Evolutionary conservation across 768 basidiomycete species (phyloP), one percentile per base, ranked within the genome.

Genomic region (Amanita jacksonii): DNA sequence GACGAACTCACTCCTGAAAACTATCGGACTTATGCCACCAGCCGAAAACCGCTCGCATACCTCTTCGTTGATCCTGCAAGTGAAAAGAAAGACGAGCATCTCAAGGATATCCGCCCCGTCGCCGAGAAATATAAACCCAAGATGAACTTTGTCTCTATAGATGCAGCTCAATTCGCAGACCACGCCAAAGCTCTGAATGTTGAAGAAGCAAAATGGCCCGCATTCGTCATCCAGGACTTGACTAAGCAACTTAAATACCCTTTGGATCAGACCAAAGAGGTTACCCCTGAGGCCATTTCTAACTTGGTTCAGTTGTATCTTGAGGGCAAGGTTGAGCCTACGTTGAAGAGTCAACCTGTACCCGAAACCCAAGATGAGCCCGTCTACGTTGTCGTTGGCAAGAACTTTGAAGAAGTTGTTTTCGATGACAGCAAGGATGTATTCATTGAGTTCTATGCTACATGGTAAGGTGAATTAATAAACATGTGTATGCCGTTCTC

Each of bases 81-180:
- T 47, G 75, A 78, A 51, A 69, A 72, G 47, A 80, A 76, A 52
- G 73, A 86, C 10, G 68, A 69, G 23, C 62, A 81, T 38, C 74
- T 94, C 50, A 78, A 79, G 19, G 62, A 70, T 31, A 59, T 97
- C 52, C 78, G 71, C 53, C 81, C 89, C 7, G 62, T 94, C 41
- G 96, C 96, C 5, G 67, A 78, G 41, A 77, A 81, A 58, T 78
- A 77, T 72, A 90, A 87, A 66, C 74, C 79, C 54, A 81, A 88
- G 66, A 57, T 98, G 60, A 96, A 96, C 80, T 96, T 97, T 62
- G 94, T 98, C 49, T 94, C 83, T 81, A 98, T 99, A 54, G 96
- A 99, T 62, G 92, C 90, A 18, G 67, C 84, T 67, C 91, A 92
- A 62, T 99, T 92, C 54, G 79, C 77, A 54, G 94, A 98, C 56